Conservation (phyloP, 106 monocot genomes). For the Dioscorea alata region DNA sequence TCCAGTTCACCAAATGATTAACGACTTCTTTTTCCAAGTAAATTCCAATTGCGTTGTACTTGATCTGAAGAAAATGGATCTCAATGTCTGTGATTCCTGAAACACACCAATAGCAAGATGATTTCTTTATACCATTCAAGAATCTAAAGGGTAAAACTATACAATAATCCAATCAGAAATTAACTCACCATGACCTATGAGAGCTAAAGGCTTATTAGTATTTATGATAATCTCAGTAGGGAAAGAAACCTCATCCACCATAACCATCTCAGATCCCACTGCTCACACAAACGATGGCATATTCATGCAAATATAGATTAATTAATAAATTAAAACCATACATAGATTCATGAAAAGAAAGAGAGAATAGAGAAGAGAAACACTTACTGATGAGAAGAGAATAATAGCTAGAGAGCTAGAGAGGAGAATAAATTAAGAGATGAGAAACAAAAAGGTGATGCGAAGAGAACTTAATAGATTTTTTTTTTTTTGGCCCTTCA, state of each 20-base stretch:
- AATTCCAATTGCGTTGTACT: conserved; percentile 80
- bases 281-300: not conserved
- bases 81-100: conserved; percentile 90
- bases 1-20: conserved; percentile 43
- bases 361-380: not conserved
- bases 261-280: conserved; percentile 79
- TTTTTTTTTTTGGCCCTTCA: too few species aligned
- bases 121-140: not conserved
- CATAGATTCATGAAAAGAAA: not conserved
- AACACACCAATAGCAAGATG: not conserved
- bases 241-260: conserved; percentile 62
- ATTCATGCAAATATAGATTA: not conserved
- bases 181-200: conserved; percentile 54
- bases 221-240: conserved; percentile 28
- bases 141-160: not conserved
- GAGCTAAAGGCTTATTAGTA: conserved; percentile 30
- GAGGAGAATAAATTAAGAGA: not conserved
- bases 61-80: conserved; percentile 96
- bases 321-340: not conserved
- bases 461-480: not conserved
- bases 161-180: too few species aligned
- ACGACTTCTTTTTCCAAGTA: conserved; percentile 53
- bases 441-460: not conserved
- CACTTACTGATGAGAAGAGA: conserved; percentile 2
- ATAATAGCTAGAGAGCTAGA: not conserved